A percentile compares a stretch with the other conserved stretches of the same genome.
Evolutionary conservation across 345 rosid species (phyloP).

Genomic region (Citrus sp.): DNA sequence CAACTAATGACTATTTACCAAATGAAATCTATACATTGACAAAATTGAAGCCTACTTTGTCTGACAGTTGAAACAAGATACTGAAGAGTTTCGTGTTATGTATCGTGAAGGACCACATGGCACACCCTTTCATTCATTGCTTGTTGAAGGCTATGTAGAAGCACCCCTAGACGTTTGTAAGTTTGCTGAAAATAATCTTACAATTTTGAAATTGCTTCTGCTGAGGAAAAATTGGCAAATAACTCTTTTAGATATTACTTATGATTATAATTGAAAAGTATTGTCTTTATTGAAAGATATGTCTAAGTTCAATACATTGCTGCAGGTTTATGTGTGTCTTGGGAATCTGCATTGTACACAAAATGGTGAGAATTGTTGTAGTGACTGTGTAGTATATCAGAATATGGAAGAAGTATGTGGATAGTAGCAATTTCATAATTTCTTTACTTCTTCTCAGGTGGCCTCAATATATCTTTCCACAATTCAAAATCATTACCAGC

Average conservation of each 20-base stretch:
- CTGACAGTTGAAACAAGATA: slow-evolving; percentile 69
- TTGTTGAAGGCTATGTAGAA: slow-evolving; percentile 91
- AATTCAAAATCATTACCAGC: slow-evolving; percentile 51
- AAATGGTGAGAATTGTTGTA: slow-evolving; percentile 64
- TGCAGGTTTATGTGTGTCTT: slow-evolving; percentile 84
- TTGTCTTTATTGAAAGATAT: slow-evolving; percentile 2
- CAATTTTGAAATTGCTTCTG: slow-evolving; percentile 10
- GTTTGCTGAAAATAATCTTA: slow-evolving; percentile 22
- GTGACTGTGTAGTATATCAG: not conserved
- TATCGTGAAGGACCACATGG: slow-evolving; percentile 88
- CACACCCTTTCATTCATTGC: slow-evolving; percentile 74
- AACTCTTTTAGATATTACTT: not conserved
- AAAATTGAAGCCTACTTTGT: slow-evolving; percentile 2
- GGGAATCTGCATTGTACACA: slow-evolving; percentile 67
- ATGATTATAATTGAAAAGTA: slow-evolving; percentile 2
- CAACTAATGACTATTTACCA: not conserved
- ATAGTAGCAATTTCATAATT: not conserved
- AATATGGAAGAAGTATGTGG: not conserved
- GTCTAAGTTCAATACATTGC: slow-evolving; percentile 6
- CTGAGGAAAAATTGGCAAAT: not conserved
- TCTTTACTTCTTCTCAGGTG: slow-evolving; percentile 51
- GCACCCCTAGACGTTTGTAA: slow-evolving; percentile 84
- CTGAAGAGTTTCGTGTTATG: slow-evolving; percentile 86
- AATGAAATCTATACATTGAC: not conserved
- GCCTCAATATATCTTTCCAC: slow-evolving; percentile 75